Evolutionary conservation across 495 filamentous ascomycete genomes (phyloP), one percentile per base, ranked within the genome.

Genomic region (Podospora pseudoanserina): DNA sequence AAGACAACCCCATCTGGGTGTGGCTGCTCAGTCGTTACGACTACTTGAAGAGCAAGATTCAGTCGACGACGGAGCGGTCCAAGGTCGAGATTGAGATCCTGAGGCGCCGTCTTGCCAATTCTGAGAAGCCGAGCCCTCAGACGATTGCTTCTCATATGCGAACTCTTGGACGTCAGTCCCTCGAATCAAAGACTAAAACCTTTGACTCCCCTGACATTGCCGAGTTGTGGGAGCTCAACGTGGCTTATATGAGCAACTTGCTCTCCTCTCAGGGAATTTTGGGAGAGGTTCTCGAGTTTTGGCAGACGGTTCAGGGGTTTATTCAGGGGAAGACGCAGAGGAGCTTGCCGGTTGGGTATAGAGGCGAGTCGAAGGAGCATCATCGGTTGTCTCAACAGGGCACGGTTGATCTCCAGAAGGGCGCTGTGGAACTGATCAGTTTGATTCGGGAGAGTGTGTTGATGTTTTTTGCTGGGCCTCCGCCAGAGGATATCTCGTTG

Each of bases 1-100:
- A 95, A 23, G 92, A 98, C 62, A 98, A 97, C 75, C 95, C 95
- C 11, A 94, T 98, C 63, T 96, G 91, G 91, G 85, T 92, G 1
- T 99, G 95, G 95, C 85, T 99, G 54, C 79, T 93, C 64, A 96
- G 91, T 72, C 88, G 92, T 5, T 93, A 91, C 72, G 92, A 97
- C 60, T 90, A 94, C 72, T 79, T 99, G 53, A 97, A 93, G 73
- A 88, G 87, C 67, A 94, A 91, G 69, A 93, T 97, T 60, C 84
- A 85, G 11, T 82, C 86, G 2, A 89, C 89, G 20, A 92, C 91
- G 65, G 93, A 97, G 58, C 86, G 92, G 20, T 90, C 91, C 32
- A 90, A 90, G 74, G 88, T 94, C 7, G 93, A 98, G 77, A 93
- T 98, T 72, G 95, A 99, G 76, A 90, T 97, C 61, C 79, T 96